phyloP scores from a whole-genome alignment of 768 basidiomycete genomes.

The Leccinellum luteum region DNA sequence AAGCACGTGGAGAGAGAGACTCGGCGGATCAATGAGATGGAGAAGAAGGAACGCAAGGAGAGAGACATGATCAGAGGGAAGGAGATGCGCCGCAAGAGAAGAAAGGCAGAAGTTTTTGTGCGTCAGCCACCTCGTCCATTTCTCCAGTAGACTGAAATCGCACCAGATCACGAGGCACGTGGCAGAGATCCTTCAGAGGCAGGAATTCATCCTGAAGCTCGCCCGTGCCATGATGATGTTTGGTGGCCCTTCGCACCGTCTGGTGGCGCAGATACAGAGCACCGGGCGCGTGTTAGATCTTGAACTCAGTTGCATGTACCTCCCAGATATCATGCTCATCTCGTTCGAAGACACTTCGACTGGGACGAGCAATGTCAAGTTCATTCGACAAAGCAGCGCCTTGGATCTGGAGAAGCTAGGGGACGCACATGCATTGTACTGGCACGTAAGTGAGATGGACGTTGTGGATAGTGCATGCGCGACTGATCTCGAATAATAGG shows the following conservation, averaged over 20 bases:
- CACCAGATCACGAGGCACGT: conserved; percentile 77
- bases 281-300: conserved; percentile 79
- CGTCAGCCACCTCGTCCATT: conserved; percentile 23
- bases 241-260: conserved; percentile 78
- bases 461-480: not conserved
- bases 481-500: conserved; percentile 36
- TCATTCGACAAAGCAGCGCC: conserved; percentile 68
- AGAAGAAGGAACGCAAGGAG: conserved; percentile 38
- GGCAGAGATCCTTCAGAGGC: conserved; percentile 75
- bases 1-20: conserved; percentile 29
- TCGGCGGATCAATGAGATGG: conserved; percentile 16
- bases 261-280: conserved; percentile 77
- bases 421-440: conserved; percentile 69
- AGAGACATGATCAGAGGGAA: conserved; percentile 31
- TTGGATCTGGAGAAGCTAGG: conserved; percentile 77
- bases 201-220: conserved; percentile 84
- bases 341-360: conserved; percentile 80
- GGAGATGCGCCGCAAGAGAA: conserved; percentile 51
- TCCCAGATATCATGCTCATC: conserved; percentile 74
- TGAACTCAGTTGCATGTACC: conserved; percentile 67
- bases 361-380: conserved; percentile 77
- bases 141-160: not conserved
- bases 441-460: conserved; percentile 47
- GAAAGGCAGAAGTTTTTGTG: conserved; percentile 76
- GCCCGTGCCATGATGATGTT: conserved; percentile 89